These are phyloP conservation scores for Paraurostyla sp. DNA, from an alignment of 73 alveolate genomes.

Conservation along the genomic window DNA sequence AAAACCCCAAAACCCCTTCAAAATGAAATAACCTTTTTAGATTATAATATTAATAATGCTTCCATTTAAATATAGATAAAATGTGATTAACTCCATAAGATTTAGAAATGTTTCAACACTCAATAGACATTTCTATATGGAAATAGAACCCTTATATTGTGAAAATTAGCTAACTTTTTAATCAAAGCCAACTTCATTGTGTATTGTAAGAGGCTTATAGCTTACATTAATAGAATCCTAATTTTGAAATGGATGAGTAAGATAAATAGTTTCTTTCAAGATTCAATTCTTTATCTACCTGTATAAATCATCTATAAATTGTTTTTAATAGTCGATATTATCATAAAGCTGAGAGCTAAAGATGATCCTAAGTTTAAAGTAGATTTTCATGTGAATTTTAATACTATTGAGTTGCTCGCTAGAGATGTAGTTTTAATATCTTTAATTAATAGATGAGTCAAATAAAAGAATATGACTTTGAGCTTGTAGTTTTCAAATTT, in stretches of 20 bases:
- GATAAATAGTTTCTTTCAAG: not conserved
- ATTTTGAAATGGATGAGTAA: conserved; percentile 53
- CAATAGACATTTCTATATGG: conserved; percentile 27
- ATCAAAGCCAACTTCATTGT: not conserved
- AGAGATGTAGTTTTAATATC: conserved; percentile 31
- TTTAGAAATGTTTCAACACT: conserved; percentile 57
- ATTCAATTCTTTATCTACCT: conserved; percentile 17
- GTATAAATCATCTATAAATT: not conserved
- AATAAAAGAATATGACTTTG: conserved; percentile 42
- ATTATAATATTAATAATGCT: conserved; percentile 15
- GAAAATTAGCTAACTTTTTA: not conserved
- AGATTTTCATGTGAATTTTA: conserved; percentile 57
- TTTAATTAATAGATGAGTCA: conserved; percentile 22
- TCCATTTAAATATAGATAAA: conserved; percentile 44
- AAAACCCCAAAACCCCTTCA: conserved; percentile 53
- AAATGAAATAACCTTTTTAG: not conserved
- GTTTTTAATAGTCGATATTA: conserved; percentile 29
- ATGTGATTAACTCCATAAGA: conserved; percentile 36
- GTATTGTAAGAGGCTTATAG: no score
- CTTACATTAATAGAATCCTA: conserved; percentile 66
- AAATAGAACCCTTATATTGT: conserved; percentile 28
- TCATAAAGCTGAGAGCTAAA: conserved; percentile 43
- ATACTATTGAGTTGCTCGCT: conserved; percentile 18
- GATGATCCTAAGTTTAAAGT: conserved; percentile 45
- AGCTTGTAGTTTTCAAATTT: conserved; percentile 48